phyloP scores from a whole-genome alignment of 2,329 filamentous ascomycete species.

The Hymenoscyphus albidus region DNA sequence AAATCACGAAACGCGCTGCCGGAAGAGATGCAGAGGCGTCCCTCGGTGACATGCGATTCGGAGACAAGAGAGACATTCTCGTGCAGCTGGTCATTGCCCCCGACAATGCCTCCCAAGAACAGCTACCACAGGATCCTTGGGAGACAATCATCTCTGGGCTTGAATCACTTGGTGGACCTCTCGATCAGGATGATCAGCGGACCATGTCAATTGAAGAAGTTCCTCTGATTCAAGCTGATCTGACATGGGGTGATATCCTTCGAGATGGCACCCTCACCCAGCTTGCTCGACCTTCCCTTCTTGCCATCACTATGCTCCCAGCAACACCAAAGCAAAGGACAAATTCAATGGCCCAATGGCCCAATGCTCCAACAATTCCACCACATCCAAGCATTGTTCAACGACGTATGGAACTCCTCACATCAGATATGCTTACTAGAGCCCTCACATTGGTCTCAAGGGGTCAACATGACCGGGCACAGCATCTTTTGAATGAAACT shows the following conservation, averaged over 20 bases:
- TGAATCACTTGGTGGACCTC: constrained; percentile 83
- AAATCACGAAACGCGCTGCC: constrained; percentile 93
- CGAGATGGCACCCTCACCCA: constrained; percentile 83
- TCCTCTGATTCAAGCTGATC: constrained; percentile 89
- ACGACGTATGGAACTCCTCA: constrained; percentile 93
- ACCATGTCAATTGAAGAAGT: constrained; percentile 87
- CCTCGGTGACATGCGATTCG: constrained; percentile 87
- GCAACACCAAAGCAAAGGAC: constrained; percentile 56
- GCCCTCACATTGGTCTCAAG: constrained; percentile 86
- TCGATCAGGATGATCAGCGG: constrained; percentile 82
- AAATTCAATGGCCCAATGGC: constrained; percentile 47
- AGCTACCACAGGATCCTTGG: constrained; percentile 90
- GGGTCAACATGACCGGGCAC: constrained; percentile 88
- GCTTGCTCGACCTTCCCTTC: constrained; percentile 79
- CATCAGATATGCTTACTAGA: constrained; percentile 94
- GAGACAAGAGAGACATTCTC: constrained; percentile 89
- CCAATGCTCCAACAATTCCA: constrained; percentile 74
- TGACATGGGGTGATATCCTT: constrained; percentile 89
- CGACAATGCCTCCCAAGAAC: constrained; percentile 74
- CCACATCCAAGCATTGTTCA: constrained; percentile 95
- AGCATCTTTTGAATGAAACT: constrained; percentile 89
- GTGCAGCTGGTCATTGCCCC: constrained; percentile 91
- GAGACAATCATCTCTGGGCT: constrained; percentile 94
- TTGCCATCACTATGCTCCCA: constrained; percentile 95
- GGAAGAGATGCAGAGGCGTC: constrained; percentile 91